Base-by-base conservation (phyloP, 208 protist genomes). In the Trypanosoma platydactyli region DNA sequence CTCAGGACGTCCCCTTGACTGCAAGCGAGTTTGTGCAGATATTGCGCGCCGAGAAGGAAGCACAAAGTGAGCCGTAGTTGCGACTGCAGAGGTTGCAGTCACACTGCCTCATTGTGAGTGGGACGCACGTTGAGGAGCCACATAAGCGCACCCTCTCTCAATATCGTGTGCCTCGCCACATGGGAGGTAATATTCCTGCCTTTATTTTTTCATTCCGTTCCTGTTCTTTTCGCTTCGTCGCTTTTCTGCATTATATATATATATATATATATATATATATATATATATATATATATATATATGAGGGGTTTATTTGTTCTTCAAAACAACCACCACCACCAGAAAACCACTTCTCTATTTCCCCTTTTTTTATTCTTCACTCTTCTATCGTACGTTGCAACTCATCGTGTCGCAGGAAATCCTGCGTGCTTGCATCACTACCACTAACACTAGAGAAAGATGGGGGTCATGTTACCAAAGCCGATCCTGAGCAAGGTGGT, bases 381-480 rank as follows among this genome's bases (percentile, higher is more conserved):
- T 54, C 38, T 64, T 29, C 20, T 30, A 13, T 60, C 24, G 27
- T 60, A 25, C 40, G 30, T 35, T 25, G 38, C n/a, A 27, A 35
- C 20, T 30, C 18, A 35, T 64, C 5, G 9, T 38, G 33, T 38
- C 9, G 33, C 33, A 38, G 30, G 20, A 11, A 3, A 16, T 61
- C 20, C 5, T 9, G 33, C 48, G 45, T 61, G 33, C 0, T 57
- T 57, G 29, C 11, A 5, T 7, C 12, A 24, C 9, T 57, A 25
- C 52, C 56, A 49, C 42, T 38, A 9, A 3, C 9, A 38, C 5
- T 38, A 38, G 33, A 38, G 5, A 59, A 73, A 27, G 40, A 94
- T 94, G 89, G 89, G 89, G 62, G 44, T 79, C 54, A 79, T 91
- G 64, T 72, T 94, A 45, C 89, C 86, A 33, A 95, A 95, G 77